phyloP scores from a whole-genome alignment of 306 rosid genomes.

The Boehmeria nivea region DNA sequence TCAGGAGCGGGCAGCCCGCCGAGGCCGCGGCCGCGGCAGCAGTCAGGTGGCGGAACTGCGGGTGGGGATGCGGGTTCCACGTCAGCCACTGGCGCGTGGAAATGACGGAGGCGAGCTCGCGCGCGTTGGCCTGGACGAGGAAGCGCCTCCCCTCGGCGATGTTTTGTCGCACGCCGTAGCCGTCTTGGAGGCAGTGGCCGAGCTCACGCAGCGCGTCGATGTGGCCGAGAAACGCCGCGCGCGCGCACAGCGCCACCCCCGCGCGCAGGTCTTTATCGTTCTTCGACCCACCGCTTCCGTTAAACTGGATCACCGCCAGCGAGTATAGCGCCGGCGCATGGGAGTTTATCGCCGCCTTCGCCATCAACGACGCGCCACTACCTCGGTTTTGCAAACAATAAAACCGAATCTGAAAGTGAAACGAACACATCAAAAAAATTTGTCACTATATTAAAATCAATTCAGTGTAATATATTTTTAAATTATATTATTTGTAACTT shows the following conservation, averaged over 20 bases:
- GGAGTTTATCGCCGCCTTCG: conserved; percentile 80
- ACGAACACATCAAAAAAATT: background rate
- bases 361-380: conserved; percentile 78
- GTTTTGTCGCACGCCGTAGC: conserved; percentile 87
- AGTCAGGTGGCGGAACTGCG: conserved; percentile 26
- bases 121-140: conserved; percentile 84
- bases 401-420: conserved; percentile 70
- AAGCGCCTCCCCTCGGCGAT: conserved; percentile 73
- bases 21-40: conserved; percentile 9
- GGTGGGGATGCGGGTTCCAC: conserved; percentile 43
- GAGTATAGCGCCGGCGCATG: conserved; percentile 89
- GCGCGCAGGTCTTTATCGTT: conserved; percentile 81
- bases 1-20: conserved; percentile 60
- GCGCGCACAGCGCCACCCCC: conserved; percentile 83
- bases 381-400: conserved; percentile 75
- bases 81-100: conserved; percentile 35
- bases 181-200: conserved; percentile 94
- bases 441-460: background rate
- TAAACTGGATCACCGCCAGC: conserved; percentile 84
- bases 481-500: conserved; percentile 13
- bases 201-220: conserved; percentile 83
- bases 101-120: conserved; percentile 75
- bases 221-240: conserved; percentile 90
- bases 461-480: conserved; percentile 1
- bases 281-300: conserved; percentile 88